Conservation (phyloP, 106 monocot genomes). For the Apostasia ramifera region DNA sequence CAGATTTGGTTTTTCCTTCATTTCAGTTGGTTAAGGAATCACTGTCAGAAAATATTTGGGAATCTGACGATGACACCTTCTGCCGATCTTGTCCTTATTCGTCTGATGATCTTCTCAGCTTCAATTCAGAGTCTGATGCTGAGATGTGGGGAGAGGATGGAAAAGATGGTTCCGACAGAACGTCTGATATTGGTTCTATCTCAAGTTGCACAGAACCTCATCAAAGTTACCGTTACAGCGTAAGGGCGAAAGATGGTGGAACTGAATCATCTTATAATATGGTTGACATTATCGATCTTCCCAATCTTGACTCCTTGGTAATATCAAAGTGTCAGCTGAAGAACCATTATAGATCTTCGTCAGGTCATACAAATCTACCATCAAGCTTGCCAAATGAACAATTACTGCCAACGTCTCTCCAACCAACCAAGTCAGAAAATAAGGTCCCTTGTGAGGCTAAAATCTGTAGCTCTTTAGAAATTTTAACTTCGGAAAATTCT, state of each 20-base stretch:
- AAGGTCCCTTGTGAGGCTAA: background rate
- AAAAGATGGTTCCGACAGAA: background rate
- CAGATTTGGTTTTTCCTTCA: conserved; percentile 62
- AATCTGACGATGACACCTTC: conserved; percentile 96
- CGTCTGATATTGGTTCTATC: background rate
- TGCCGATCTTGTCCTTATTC: conserved; percentile 68
- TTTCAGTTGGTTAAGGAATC: conserved; percentile 59
- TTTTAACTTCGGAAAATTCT: background rate
- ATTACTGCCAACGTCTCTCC: background rate
- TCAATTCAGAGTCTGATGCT: conserved; percentile 54
- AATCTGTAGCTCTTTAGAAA: background rate
- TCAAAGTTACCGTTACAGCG: background rate
- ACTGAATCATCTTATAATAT: background rate
- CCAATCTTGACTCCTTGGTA: background rate
- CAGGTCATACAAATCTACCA: background rate
- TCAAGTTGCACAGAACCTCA: background rate
- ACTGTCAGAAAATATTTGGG: conserved; percentile 36
- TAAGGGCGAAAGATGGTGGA: background rate
- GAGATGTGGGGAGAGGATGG: conserved; percentile 78
- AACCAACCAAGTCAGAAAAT: background rate
- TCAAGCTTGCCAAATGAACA: background rate
- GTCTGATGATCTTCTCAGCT: conserved; percentile 55
- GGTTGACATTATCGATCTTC: background rate
- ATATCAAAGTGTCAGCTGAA: background rate
- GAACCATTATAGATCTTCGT: background rate